Evolutionary conservation across 176 grass and related monocot species (phyloP).

Genomic region (Echinochloa phyllopogon): DNA sequence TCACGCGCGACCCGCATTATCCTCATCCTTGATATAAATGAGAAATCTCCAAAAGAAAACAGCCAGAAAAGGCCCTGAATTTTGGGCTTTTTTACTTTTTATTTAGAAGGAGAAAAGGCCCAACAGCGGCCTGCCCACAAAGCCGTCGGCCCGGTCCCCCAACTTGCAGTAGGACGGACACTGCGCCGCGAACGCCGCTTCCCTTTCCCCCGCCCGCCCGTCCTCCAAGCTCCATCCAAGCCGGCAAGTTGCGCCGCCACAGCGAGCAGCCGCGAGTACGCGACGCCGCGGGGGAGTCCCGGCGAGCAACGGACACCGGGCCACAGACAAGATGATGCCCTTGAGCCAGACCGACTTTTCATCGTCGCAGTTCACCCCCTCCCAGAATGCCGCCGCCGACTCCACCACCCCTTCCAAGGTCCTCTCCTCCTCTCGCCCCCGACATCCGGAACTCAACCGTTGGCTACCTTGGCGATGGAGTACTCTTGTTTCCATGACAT

Average conservation of each 20-base stretch:
- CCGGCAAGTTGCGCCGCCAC: background rate
- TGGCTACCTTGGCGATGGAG: background rate
- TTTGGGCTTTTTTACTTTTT: too few relatives aligned
- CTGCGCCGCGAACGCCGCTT: too few relatives aligned
- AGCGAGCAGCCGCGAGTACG: background rate
- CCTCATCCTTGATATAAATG: too few relatives aligned
- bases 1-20: too few relatives aligned
- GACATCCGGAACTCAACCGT: background rate
- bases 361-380: slow-evolving; percentile 46
- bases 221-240: background rate
- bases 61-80: too few relatives aligned
- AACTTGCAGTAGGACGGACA: too few relatives aligned
- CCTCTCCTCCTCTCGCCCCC: background rate
- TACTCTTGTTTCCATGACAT: background rate
- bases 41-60: too few relatives aligned
- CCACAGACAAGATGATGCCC: slow-evolving; percentile 45
- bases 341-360: slow-evolving; percentile 57
- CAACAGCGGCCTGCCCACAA: background rate
- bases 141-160: too few relatives aligned
- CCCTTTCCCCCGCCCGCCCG: too few relatives aligned
- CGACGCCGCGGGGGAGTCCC: background rate
- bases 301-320: background rate
- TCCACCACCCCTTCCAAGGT: slow-evolving; percentile 52
- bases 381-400: slow-evolving; percentile 55
- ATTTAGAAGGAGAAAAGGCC: background rate